Conservation (phyloP, 306 rosid species). For the Glycine tomentella region DNA sequence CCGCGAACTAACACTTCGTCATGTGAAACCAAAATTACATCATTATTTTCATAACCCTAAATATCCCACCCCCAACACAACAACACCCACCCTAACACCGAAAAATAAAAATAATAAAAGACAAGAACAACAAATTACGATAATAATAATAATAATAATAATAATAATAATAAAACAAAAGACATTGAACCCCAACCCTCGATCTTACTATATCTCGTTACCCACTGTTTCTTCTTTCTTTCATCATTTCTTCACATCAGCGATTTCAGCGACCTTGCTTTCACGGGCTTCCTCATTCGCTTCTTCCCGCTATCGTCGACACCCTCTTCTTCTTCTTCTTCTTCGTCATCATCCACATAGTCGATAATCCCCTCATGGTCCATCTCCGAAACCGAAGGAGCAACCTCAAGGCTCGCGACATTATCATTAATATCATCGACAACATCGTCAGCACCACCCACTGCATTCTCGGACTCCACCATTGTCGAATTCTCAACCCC, state of each 20-base stretch:
- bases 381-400: slow-evolving; percentile 27
- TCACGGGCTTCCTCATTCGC: slow-evolving; percentile 81
- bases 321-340: slow-evolving; percentile 54
- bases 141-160: too few species aligned
- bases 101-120: slow-evolving; percentile 23
- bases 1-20: slow-evolving; percentile 44
- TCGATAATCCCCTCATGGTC: slow-evolving; percentile 54
- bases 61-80: slow-evolving; percentile 21
- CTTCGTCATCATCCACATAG: slow-evolving; percentile 58
- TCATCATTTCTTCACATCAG: slow-evolving; percentile 59
- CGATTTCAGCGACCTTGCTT: slow-evolving; percentile 88
- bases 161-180: not conserved
- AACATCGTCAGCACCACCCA: not conserved
- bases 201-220: slow-evolving; percentile 31
- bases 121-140: slow-evolving; percentile 20
- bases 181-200: slow-evolving; percentile 46
- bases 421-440: not conserved
- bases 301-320: slow-evolving; percentile 57
- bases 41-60: slow-evolving; percentile 54
- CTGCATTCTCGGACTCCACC: not conserved
- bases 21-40: slow-evolving; percentile 40
- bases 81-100: not conserved
- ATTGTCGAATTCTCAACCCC: not conserved
- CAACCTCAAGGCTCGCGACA: not conserved
- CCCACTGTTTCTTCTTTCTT: not conserved